Conservation (phyloP, 192 early-diverging fungal species). For the Coemansia pectinata region DNA sequence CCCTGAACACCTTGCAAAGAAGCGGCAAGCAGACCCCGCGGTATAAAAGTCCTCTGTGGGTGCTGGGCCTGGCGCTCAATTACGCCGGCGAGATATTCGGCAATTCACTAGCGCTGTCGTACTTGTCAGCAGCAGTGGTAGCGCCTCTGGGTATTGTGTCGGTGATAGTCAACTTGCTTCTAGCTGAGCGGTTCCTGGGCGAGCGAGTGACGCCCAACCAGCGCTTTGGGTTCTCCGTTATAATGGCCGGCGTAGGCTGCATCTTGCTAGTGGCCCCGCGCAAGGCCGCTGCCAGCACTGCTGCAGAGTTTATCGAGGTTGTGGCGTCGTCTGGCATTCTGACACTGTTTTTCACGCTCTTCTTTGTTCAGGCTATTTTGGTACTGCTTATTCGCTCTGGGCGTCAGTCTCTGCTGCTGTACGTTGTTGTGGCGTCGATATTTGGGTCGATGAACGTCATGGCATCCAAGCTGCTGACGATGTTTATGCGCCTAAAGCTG, state of each 20-base stretch:
- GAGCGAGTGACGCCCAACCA: constrained; percentile 51
- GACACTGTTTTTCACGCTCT: constrained; percentile 19
- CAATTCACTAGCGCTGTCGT: constrained; percentile 53
- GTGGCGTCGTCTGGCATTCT: constrained; percentile 42
- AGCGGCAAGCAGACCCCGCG: constrained; percentile 20
- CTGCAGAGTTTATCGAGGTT: constrained; percentile 36
- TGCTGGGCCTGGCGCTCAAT: constrained; percentile 45
- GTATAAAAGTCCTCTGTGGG: constrained; percentile 45
- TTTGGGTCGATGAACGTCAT: constrained; percentile 56
- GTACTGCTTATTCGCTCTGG: constrained; percentile 26
- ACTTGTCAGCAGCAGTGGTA: constrained; percentile 48
- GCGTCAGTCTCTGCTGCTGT: constrained; percentile 38
- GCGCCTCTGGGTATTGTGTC: constrained; percentile 52
- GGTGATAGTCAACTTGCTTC: constrained; percentile 45
- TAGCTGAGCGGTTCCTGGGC: constrained; percentile 47
- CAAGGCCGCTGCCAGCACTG: constrained; percentile 24
- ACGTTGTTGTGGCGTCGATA: constrained; percentile 40
- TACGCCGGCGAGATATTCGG: constrained; percentile 52
- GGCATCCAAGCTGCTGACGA: constrained; percentile 53
- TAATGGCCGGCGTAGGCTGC: constrained; percentile 42
- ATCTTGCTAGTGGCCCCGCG: constrained; percentile 53
- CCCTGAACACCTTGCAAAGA: constrained; percentile 41
- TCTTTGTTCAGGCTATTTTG: constrained; percentile 24
- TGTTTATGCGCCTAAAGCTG: constrained; percentile 36
- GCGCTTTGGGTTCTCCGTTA: constrained; percentile 41